Percentiles rank a stretch among this genome's conserved stretches.
phyloP scores from a whole-genome alignment of 192 early-diverging fungal genomes.

The Umbelopsis ramanniana region DNA sequence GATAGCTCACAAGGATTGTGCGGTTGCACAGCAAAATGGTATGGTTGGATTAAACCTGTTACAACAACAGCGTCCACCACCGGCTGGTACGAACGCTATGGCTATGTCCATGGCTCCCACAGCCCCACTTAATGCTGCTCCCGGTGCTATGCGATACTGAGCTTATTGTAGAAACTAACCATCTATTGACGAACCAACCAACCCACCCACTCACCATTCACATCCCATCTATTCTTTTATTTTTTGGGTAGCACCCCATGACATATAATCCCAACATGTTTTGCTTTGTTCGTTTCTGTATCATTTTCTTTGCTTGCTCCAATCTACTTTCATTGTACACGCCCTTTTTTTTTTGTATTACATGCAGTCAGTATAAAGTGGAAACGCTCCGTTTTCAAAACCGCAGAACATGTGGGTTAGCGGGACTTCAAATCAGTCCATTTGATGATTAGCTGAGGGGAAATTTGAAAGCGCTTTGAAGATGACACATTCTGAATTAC shows the following conservation, averaged over 20 bases:
- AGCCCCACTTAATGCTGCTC: neutral
- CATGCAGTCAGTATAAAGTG: neutral
- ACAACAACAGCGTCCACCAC: slow-evolving; percentile 5
- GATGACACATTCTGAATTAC: slow-evolving; percentile 21
- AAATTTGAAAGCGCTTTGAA: neutral
- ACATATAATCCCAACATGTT: neutral
- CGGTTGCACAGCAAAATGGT: slow-evolving; percentile 72
- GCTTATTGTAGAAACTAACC: neutral
- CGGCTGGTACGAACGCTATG: neutral
- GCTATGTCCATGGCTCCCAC: neutral
- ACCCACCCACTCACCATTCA: too few species aligned
- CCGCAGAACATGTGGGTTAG: neutral
- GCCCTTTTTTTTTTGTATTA: slow-evolving; percentile 14
- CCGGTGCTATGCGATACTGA: neutral
- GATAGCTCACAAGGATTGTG: slow-evolving; percentile 80
- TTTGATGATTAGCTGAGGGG: neutral
- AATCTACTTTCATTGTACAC: slow-evolving; percentile 12
- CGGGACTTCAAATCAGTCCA: neutral
- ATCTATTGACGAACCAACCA: too few species aligned
- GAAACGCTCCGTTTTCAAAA: too few species aligned
- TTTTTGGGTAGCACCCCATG: too few species aligned
- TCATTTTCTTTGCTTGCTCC: neutral
- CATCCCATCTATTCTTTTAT: too few species aligned
- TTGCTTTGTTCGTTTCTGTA: neutral
- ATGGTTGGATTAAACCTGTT: slow-evolving; percentile 52